Conservation (phyloP, 768 basidiomycete species). For the Hypholoma sublateritium region DNA sequence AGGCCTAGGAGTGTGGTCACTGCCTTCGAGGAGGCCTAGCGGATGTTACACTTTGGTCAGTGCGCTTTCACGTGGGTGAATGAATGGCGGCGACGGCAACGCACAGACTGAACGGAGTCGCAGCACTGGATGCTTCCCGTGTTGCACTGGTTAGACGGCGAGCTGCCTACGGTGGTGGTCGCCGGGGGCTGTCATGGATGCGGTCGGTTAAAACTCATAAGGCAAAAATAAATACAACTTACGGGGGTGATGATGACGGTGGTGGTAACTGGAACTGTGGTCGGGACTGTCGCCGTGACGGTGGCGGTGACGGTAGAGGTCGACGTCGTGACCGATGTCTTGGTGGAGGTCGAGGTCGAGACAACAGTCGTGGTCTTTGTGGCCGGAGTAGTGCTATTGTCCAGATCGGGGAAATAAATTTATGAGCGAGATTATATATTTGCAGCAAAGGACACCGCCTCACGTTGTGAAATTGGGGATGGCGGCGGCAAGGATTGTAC, state of each 20-base stretch:
- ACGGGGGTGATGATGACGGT: conserved; percentile 1
- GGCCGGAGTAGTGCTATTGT: background rate
- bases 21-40: background rate
- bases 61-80: conserved; percentile 1
- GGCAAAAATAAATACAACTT: background rate
- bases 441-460: background rate
- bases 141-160: conserved; percentile 20
- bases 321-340: background rate
- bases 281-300: background rate
- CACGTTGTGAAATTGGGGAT: background rate
- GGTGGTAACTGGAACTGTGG: conserved; percentile 1
- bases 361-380: background rate
- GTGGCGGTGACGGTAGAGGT: conserved; percentile 2
- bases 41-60: background rate
- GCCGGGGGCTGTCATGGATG: background rate
- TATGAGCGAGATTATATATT: background rate
- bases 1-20: conserved; percentile 20
- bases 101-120: conserved; percentile 18
- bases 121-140: conserved; percentile 29
- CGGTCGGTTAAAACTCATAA: background rate
- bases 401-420: background rate
- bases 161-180: conserved; percentile 6
- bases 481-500: conserved; percentile 21
- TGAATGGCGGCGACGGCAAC: background rate
- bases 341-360: background rate